phyloP scores from a whole-genome alignment of 2,329 filamentous ascomycete genomes.

The Xylaria sp. region DNA sequence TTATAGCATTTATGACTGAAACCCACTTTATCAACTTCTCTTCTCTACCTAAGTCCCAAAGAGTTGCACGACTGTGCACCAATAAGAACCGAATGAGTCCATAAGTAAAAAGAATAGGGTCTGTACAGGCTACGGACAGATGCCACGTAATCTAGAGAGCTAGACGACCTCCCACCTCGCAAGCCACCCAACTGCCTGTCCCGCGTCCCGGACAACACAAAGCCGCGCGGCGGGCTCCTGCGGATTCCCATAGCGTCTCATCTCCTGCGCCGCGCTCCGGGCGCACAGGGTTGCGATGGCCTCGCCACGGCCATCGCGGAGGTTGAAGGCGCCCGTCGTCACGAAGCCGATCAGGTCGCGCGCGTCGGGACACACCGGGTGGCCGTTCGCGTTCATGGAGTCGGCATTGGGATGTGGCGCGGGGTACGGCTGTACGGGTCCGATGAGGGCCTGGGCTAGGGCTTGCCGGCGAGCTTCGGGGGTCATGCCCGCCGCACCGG shows the following conservation, averaged over 20 bases:
- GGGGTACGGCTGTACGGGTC: conserved; percentile 50
- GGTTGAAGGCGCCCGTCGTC: conserved; percentile 84
- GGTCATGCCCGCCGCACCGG: conserved; percentile 9
- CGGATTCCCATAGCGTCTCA: conserved; percentile 48
- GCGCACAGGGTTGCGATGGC: conserved; percentile 79
- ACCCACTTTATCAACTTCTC: background rate
- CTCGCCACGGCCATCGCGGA: conserved; percentile 78
- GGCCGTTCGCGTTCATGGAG: conserved; percentile 55
- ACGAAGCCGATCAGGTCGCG: conserved; percentile 89
- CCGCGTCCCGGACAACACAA: conserved; percentile 86
- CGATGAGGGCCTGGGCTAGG: conserved; percentile 61
- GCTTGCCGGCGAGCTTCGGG: conserved; percentile 57
- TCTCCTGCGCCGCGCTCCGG: conserved; percentile 63
- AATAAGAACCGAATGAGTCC: background rate
- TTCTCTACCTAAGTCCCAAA: background rate
- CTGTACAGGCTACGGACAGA: background rate
- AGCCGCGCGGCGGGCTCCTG: conserved; percentile 60
- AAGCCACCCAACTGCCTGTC: conserved; percentile 81
- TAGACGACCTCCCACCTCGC: conserved; percentile 77
- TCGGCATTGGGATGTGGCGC: conserved; percentile 52
- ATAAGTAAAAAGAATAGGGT: background rate
- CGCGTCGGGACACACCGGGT: conserved; percentile 77
- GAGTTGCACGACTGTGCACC: background rate
- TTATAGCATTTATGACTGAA: background rate
- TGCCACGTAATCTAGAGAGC: background rate